A percentile compares a stretch with the other conserved stretches of the same genome.
Evolutionary conservation across 371 early-diverging fungal species (phyloP).

Genomic region (Rhizopus stolonifer): DNA sequence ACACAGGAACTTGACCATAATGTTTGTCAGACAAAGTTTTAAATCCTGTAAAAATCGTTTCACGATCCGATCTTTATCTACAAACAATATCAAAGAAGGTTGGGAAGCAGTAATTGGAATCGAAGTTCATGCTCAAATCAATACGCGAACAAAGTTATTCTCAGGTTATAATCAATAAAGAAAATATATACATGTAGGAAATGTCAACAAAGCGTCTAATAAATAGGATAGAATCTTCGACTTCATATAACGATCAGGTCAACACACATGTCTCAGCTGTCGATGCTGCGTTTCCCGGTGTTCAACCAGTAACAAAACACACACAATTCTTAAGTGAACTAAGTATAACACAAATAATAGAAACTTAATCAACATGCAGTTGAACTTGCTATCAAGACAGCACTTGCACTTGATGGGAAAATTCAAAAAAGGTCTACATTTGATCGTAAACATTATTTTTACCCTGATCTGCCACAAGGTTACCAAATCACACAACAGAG

Average conservation of each 20-base stretch:
- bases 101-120: slow-evolving; percentile 87
- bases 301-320: slow-evolving; percentile 41
- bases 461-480: slow-evolving; percentile 88
- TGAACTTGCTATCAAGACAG: slow-evolving; percentile 69
- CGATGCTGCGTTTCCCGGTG: slow-evolving; percentile 89
- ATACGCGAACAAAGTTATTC: slow-evolving; percentile 78
- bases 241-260: slow-evolving; percentile 57
- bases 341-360: slow-evolving; percentile 26
- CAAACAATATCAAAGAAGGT: slow-evolving; percentile 26
- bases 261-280: slow-evolving; percentile 74
- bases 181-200: neutral
- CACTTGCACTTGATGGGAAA: slow-evolving; percentile 67
- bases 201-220: neutral
- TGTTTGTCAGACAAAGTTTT: neutral
- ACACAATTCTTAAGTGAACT: neutral
- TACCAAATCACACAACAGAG: slow-evolving; percentile 93
- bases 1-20: neutral
- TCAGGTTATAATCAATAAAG: slow-evolving; percentile 55
- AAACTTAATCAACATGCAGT: slow-evolving; percentile 73
- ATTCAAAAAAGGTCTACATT: slow-evolving; percentile 72
- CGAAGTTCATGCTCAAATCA: slow-evolving; percentile 89
- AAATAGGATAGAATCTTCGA: slow-evolving; percentile 36
- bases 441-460: slow-evolving; percentile 95
- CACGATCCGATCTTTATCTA: neutral
- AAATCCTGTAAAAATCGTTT: neutral